Percentiles rank a stretch among this genome's conserved stretches.
These are phyloP conservation scores for Panicum virgatum DNA, from an alignment of 202 grass and related monocot species.

Conservation along the genomic window DNA sequence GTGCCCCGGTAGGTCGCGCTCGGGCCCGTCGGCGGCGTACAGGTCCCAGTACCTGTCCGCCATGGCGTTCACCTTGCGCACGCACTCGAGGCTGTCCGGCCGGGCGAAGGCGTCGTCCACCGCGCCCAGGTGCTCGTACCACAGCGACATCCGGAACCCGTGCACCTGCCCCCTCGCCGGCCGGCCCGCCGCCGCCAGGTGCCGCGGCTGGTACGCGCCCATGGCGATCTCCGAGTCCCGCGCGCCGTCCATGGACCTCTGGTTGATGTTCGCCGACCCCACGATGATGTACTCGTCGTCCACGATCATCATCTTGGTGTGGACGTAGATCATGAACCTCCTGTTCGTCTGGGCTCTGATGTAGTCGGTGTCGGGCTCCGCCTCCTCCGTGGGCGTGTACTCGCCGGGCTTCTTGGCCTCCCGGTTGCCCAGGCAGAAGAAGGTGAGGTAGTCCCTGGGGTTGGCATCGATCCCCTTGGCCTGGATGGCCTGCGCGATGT, in stretches of 20 bases:
- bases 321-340: conserved; percentile 59
- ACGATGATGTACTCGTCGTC: conserved; percentile 96
- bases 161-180: conserved; percentile 80
- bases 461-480: conserved; percentile 42
- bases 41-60: conserved; percentile 81
- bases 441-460: conserved; percentile 33
- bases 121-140: conserved; percentile 92
- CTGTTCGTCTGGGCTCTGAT: conserved; percentile 36
- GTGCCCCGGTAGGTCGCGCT: conserved; percentile 83
- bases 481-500: conserved; percentile 37
- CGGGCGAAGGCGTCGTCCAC: conserved; percentile 54
- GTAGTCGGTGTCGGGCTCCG: conserved; percentile 36
- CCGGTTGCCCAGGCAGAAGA: conserved; percentile 52
- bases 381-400: conserved; percentile 39
- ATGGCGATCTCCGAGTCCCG: conserved; percentile 95
- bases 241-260: conserved; percentile 88
- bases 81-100: conserved; percentile 68
- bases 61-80: conserved; percentile 82
- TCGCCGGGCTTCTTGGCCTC: conserved; percentile 40
- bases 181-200: conserved; percentile 49
- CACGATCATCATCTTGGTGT: conserved; percentile 65
- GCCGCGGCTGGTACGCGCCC: conserved; percentile 72
- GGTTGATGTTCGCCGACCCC: conserved; percentile 95
- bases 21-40: conserved; percentile 53
- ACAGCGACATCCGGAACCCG: conserved; percentile 87